A percentile compares a stretch with the other conserved stretches of the same genome.
Evolutionary conservation across 768 basidiomycete genomes (phyloP).

Genomic region (Phlebiopsis flavidoalba): DNA sequence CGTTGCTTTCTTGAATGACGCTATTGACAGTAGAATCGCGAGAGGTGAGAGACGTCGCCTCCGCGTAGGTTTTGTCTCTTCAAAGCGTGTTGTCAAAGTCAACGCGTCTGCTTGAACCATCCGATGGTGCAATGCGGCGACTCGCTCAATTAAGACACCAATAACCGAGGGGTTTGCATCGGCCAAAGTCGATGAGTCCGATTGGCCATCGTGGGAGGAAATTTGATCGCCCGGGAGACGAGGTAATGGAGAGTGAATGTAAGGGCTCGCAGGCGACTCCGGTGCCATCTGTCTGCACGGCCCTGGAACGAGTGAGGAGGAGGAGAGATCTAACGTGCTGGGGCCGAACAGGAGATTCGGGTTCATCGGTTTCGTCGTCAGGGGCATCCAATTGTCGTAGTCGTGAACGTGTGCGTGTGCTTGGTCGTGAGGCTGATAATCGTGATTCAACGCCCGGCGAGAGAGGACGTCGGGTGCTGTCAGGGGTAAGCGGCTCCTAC

Average conservation of each 20-base stretch:
- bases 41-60: conserved; percentile 84
- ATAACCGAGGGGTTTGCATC: conserved; percentile 48
- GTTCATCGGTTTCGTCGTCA: conserved; percentile 31
- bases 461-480: conserved; percentile 36
- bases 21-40: conserved; percentile 72
- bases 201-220: conserved; percentile 51
- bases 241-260: conserved; percentile 24
- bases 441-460: conserved; percentile 37
- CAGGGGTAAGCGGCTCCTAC: conserved; percentile 43
- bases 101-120: conserved; percentile 75
- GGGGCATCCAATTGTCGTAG: conserved; percentile 38
- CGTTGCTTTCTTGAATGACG: conserved; percentile 64
- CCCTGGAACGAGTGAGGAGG: conserved; percentile 49
- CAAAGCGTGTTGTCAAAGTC: conserved; percentile 81
- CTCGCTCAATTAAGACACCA: conserved; percentile 56
- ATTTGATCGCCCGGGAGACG: conserved; percentile 28
- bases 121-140: conserved; percentile 56
- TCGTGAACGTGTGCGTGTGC: conserved; percentile 13
- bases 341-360: conserved; percentile 29
- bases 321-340: conserved; percentile 40
- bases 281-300: conserved; percentile 21
- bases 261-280: conserved; percentile 5
- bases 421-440: conserved; percentile 12
- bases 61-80: conserved; percentile 86
- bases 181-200: conserved; percentile 70